Base-by-base conservation (phyloP, 257 asterid genomes). In the Solanum bukasovii region DNA sequence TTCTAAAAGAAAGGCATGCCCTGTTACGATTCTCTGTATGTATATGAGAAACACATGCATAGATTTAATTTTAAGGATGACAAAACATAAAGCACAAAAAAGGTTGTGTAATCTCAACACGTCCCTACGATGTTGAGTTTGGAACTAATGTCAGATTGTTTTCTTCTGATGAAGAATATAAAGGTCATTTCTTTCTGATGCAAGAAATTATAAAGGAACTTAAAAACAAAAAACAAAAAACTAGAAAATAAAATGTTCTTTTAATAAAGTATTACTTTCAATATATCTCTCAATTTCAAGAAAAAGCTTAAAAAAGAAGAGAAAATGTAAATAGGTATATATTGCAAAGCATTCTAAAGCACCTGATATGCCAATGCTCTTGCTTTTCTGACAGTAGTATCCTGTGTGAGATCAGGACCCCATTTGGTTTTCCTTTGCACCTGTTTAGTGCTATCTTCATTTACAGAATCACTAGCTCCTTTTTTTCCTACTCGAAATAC, bases 291-390 rank as follows among this genome's bases (percentile, higher is more conserved):
- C 84, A 38, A 77, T 77, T 77, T 77, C 84, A 40, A 63, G 20
- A 37, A 5, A 13, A 68, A 35, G 11, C 72, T 13, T 35, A 49
- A 79, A 31, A 42, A 49, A 61, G 52, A 73, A 87, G 49, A 63
- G 42, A 71, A 46, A 42, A 71, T 11, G 88, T 71, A 21, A 75
- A 23, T 9, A 44, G 67, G 6, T 40, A 71, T 77, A 63, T 18
- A 31, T 59, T 67, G 42, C 35, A 84, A 42, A 35, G 27, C 49
- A 85, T 83, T 79, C 65, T 67, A 2, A 71, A 67, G 83, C 92
- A 95, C 99, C 99, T 96, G 97, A 92, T 95, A 97, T 4, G 98
- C 98, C 88, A 88, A 87, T 79, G 97, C 94, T 91, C 97, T 93
- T 87, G 94, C 98, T 92, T 91, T 97, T 84, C 95, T 92, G 81